These are phyloP conservation scores for Kalaharituber pfeilii DNA, from an alignment of 2,329 filamentous ascomycete genomes.

Conservation along the genomic window DNA sequence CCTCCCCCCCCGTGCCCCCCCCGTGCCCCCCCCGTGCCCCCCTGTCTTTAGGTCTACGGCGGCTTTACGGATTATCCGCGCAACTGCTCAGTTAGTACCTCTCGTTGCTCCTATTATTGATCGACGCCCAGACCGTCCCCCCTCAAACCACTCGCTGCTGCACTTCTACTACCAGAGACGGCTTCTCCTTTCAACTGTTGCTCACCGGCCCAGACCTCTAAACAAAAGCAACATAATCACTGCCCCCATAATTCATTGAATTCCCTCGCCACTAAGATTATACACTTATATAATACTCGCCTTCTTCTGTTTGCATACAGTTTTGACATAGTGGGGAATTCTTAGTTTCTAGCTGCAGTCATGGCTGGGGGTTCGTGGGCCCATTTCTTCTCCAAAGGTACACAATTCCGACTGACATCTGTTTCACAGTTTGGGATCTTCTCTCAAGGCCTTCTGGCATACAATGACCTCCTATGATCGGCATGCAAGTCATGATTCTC, in stretches of 20 bases:
- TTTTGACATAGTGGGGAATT: not conserved
- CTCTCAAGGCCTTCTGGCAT: conserved; percentile 81
- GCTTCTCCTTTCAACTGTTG: not conserved
- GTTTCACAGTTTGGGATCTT: not conserved
- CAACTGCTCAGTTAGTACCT: not conserved
- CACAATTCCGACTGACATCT: not conserved
- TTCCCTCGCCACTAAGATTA: not conserved
- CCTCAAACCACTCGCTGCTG: not conserved
- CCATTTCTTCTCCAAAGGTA: not conserved
- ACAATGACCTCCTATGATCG: conserved; percentile 65
- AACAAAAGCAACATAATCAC: not conserved
- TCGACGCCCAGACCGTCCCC: not conserved
- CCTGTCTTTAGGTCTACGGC: too few species aligned
- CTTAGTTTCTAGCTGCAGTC: not conserved
- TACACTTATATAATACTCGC: not conserved
- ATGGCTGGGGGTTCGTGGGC: not conserved
- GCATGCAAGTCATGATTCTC: conserved; percentile 80
- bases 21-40: too few species aligned
- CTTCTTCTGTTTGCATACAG: not conserved
- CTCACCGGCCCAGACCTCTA: not conserved
- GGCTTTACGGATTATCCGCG: too few species aligned
- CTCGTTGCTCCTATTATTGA: not conserved
- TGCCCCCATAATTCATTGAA: too few species aligned
- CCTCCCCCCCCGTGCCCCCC: too few species aligned
- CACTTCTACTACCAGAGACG: not conserved